Evolutionary conservation across 371 early-diverging fungal genomes (phyloP).

Genomic region (Mortierella sp.): DNA sequence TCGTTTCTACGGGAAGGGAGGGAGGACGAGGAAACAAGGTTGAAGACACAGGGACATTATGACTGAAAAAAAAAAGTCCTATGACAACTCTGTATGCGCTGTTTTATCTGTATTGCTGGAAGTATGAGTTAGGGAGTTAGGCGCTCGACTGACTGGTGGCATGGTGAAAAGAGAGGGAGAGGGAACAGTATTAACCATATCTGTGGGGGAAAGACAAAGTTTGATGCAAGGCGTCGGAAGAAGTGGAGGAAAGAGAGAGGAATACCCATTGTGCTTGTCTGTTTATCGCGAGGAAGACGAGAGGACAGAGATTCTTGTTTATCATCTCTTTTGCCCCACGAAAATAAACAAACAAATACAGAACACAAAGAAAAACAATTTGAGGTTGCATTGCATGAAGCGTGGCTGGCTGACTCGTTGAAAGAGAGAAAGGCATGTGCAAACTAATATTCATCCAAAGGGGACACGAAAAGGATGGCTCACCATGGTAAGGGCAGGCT

Average conservation of each 20-base stretch:
- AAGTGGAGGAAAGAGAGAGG: neutral
- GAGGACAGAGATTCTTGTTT: neutral
- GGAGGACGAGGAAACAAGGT: neutral
- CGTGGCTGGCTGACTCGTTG: neutral
- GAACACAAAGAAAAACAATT: neutral
- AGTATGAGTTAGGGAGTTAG: too few relatives aligned
- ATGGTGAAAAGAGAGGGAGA: neutral
- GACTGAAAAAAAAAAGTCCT: neutral
- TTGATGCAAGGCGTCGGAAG: neutral
- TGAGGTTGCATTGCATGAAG: neutral
- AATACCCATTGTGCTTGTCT: neutral
- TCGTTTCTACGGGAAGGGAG: neutral
- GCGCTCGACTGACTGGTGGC: neutral
- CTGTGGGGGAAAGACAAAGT: neutral
- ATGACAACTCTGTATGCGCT: neutral
- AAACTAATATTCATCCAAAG: neutral
- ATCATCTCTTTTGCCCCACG: neutral
- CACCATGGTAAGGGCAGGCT: neutral
- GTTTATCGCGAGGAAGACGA: neutral
- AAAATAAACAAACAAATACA: neutral
- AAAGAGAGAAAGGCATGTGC: constrained; percentile 5
- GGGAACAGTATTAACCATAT: neutral
- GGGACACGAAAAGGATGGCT: neutral
- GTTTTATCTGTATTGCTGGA: neutral
- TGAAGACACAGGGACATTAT: neutral